Evolutionary conservation across 257 asterid genomes (phyloP), one percentile per base, ranked within the genome.

Genomic region (Verbena officinalis): DNA sequence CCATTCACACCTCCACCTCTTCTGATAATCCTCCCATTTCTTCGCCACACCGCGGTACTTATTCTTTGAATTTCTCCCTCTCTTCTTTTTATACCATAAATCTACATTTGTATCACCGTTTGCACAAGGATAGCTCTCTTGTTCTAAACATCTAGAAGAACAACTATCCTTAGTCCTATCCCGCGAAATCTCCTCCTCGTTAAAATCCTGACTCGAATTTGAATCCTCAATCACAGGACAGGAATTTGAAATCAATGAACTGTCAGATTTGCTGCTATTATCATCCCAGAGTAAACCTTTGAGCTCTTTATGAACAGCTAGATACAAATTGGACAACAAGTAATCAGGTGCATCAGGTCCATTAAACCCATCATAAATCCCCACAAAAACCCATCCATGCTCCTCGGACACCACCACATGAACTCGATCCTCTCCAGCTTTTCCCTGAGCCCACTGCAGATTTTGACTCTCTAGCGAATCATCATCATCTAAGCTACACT

Each of bases 381-480:
- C 98, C 0, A 92, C 98, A 54, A 92, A 92, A 17, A 89, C 96
- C 96, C 98, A 93, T 20, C 90, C 95, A 42, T 90, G 91, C 60
- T 90, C 97, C 76, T 93, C 99, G 4, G 95, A 87, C 10, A 93
- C 95, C 38, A 93, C 97, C 7, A 93, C 99, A 53, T 93, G 97
- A 42, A 90, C 97, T 4, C 98, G 85, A 84, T 92, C 98, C 73
- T 92, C 98, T 14, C 97, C 98, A 0, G 97, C 98, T 81, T 86
- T 93, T 1, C 99, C 99, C 71, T 93, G 99, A 39, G 99, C 99
- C 99, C 99, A 93, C 76, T 90, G 96, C 44, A 93, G 86, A 80
- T 88, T 87, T 78, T 78, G 91, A 55, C 54, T 72, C 30, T 76
- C 93, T 38, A 72, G 61, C 8, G 85, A 74, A 62, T 89, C 95